Conservation (phyloP, 176 grass and related monocot genomes). For the Elymus sibiricus region DNA sequence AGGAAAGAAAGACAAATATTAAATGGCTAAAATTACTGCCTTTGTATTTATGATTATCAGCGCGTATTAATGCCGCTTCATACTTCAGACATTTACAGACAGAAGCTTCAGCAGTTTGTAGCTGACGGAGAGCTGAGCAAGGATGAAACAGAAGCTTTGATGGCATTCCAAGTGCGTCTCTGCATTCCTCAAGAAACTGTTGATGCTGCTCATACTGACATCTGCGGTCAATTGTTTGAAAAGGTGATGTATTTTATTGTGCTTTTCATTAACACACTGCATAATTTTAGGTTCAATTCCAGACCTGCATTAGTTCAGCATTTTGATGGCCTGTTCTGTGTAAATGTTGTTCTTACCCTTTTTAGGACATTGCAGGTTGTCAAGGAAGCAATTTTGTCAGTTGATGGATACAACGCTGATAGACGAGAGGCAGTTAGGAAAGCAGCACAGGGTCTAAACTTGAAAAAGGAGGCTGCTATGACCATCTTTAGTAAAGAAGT, state of each 20-base stretch:
- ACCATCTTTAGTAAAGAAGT: conserved; percentile 91
- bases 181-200: conserved; percentile 91
- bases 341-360: conserved; percentile 31
- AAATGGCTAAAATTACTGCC: neutral
- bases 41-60: conserved; percentile 30
- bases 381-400: conserved; percentile 72
- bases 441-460: conserved; percentile 72
- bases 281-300: conserved; percentile 5
- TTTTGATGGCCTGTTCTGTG: conserved; percentile 26
- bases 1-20: neutral
- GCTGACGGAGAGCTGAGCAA: conserved; percentile 78
- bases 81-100: conserved; percentile 91
- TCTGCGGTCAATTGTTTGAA: conserved; percentile 86
- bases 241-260: conserved; percentile 60
- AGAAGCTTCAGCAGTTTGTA: conserved; percentile 96
- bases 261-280: conserved; percentile 13
- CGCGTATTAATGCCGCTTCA: conserved; percentile 27
- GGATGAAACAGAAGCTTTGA: conserved; percentile 76
- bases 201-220: conserved; percentile 69
- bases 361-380: conserved; percentile 59
- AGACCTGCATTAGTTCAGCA: conserved; percentile 6
- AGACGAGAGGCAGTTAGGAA: conserved; percentile 75
- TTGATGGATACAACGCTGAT: conserved; percentile 77
- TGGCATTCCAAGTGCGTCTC: conserved; percentile 82
- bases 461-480: conserved; percentile 85